A percentile compares a stretch with the other conserved stretches of the same genome.
Conservation (phyloP, 2,329 filamentous ascomycete genomes). For the Ophiostoma himal-ulmi region DNA sequence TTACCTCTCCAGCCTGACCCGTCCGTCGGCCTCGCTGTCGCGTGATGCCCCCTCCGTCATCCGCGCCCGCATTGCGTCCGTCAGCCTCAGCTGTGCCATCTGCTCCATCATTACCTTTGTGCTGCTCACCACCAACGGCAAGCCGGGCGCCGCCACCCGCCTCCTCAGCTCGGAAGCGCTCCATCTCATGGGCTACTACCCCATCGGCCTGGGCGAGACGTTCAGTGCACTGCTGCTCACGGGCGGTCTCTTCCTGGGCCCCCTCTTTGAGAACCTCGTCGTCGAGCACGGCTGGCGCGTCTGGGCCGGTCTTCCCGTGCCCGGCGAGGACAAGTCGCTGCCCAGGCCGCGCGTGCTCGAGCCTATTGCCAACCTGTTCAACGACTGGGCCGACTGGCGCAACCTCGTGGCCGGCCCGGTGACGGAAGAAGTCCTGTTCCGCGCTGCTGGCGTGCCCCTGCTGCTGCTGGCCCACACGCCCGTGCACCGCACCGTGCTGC, state of each 20-base stretch:
- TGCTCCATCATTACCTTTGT: conserved; percentile 62
- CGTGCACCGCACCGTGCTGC: conserved; percentile 60
- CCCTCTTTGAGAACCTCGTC: conserved; percentile 72
- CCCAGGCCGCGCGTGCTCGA: conserved; percentile 11
- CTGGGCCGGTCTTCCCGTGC: conserved; percentile 43
- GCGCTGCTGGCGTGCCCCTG: conserved; percentile 76
- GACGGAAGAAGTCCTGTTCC: conserved; percentile 91
- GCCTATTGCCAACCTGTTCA: conserved; percentile 54
- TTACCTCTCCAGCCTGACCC: conserved; percentile 73
- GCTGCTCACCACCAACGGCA: conserved; percentile 53
- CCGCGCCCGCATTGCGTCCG: conserved; percentile 73
- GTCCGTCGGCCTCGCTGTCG: conserved; percentile 70
- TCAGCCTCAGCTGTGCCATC: conserved; percentile 65
- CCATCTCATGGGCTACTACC: conserved; percentile 75
- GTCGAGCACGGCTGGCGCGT: conserved; percentile 64
- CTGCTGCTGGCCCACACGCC: conserved; percentile 65
- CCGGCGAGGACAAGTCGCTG: conserved; percentile 33
- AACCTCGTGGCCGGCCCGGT: conserved; percentile 82
- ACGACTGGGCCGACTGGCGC: conserved; percentile 75
- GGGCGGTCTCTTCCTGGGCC: conserved; percentile 71
- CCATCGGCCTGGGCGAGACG: conserved; percentile 60
- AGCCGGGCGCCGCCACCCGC: conserved; percentile 33
- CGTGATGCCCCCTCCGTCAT: conserved; percentile 89
- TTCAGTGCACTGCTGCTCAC: conserved; percentile 63
- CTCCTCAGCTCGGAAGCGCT: conserved; percentile 42